Percentiles rank a stretch among this genome's conserved stretches.
phyloP scores from a whole-genome alignment of 2,329 filamentous ascomycete species.

The Cordyceps fumosorosea region DNA sequence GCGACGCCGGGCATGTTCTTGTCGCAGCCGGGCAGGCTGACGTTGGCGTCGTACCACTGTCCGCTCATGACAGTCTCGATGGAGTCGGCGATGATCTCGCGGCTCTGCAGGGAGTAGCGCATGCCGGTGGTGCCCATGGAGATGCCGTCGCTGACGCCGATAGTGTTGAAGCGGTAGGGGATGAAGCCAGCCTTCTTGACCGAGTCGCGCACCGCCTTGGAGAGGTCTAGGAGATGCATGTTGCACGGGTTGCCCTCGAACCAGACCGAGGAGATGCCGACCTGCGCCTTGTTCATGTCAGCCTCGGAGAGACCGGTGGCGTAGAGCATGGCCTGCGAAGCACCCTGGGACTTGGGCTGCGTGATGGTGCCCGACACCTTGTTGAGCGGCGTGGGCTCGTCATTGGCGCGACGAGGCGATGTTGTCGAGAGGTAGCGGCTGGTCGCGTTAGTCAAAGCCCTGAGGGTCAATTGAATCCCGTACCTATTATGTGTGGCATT shows the following conservation, averaged over 20 bases:
- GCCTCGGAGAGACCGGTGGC: conserved; percentile 80
- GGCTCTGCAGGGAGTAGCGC: conserved; percentile 88
- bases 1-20: conserved; percentile 98
- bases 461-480: conserved; percentile 11
- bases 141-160: conserved; percentile 94
- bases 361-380: conserved; percentile 79
- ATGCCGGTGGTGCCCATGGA: conserved; percentile 98
- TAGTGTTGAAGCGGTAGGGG: conserved; percentile 97
- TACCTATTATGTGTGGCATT: conserved; percentile 22
- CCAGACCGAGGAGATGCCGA: conserved; percentile 97
- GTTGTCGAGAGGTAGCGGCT: conserved; percentile 49
- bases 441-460: background rate
- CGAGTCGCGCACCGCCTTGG: conserved; percentile 60
- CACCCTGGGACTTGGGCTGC: conserved; percentile 95
- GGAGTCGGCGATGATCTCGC: conserved; percentile 95
- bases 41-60: conserved; percentile 97
- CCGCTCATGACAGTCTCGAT: conserved; percentile 99
- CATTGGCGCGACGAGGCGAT: conserved; percentile 39
- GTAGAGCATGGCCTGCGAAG: conserved; percentile 98
- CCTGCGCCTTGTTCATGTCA: conserved; percentile 93
- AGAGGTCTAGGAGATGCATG: conserved; percentile 94
- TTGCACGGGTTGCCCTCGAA: conserved; percentile 98
- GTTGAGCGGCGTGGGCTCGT: conserved; percentile 57
- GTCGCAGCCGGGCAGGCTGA: conserved; percentile 95
- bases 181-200: conserved; percentile 67